Base-by-base conservation (phyloP, 2,329 filamentous ascomycete genomes). In the Cladobotryum protrusum region DNA sequence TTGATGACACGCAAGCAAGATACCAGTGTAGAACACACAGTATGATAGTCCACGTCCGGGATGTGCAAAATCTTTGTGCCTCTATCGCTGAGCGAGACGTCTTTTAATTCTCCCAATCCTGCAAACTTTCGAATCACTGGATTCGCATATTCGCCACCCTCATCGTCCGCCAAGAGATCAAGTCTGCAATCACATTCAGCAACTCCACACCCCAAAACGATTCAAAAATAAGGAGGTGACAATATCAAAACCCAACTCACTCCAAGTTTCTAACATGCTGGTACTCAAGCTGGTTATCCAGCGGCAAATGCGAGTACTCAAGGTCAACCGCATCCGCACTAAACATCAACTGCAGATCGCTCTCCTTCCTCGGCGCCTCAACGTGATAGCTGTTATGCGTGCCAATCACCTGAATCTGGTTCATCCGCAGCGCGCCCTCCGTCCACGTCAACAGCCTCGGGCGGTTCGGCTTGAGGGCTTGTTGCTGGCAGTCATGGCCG, bases 381-480 rank as follows among this genome's bases (percentile, higher is more conserved):
- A 69, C 64, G 52, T 78, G 74, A 59, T 77, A 78, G 53, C 69
- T 73, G 60, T 77, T 77, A 59, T 77, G 74, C 0, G 74, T 75
- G 54, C 74, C 74, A 35, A 76, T 61, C 39, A 77, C 69, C 56
- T 77, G 74, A 43, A 77, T 71, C 43, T 77, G 72, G 59, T 77
- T 77, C 63, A 78, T 70, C 45, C 72, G 73, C 45, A 76, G 59
- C 14, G 54, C 50, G 18, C 55, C 52, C 14, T 56, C 39, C 13
- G 63, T 58, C 49, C 49, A 51, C 9, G 43, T 35, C 35, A 51
- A 35, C 34, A 45, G 40, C 1, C 44, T 48, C 2, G 24, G 24
- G 11, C 24, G 24, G 24, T 29, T 29, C 24, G 6, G 4, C 6
- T 8, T 29, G 24, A 29, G 24, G 24, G 11, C 24, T 13, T 15